phyloP scores from a whole-genome alignment of 306 rosid genomes.

The Corylus heterophylla region DNA sequence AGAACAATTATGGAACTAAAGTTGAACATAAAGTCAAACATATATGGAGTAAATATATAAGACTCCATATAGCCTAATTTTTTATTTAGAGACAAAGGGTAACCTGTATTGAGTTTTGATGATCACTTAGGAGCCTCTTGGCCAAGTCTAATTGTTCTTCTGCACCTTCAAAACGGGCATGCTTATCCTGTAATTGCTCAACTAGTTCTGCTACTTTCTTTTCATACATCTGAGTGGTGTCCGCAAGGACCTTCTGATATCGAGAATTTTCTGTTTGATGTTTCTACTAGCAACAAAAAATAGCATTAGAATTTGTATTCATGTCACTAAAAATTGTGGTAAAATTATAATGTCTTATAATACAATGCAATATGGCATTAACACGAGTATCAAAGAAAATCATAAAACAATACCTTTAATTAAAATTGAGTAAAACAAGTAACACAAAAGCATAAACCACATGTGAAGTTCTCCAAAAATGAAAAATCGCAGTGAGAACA shows the following conservation, averaged over 20 bases:
- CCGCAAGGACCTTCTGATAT: conserved; percentile 42
- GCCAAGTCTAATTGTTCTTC: conserved; percentile 48
- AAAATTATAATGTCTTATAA: not conserved
- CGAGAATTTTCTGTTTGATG: conserved; percentile 45
- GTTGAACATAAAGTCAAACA: not conserved
- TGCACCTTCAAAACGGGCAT: conserved; percentile 26
- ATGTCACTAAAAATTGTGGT: not conserved
- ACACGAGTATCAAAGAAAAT: not conserved
- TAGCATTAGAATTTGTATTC: conserved; percentile 5
- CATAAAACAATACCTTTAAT: not conserved
- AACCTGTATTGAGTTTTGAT: conserved; percentile 49
- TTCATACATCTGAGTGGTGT: conserved; percentile 51
- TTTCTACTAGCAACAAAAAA: conserved; percentile 33
- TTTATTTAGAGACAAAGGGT: conserved; percentile 1
- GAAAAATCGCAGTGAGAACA: not conserved
- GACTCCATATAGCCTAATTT: not conserved
- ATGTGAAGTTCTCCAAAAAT: not conserved
- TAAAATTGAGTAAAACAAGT: too few relatives aligned
- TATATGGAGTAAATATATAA: not conserved
- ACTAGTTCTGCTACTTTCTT: conserved; percentile 43
- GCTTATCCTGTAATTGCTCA: conserved; percentile 49
- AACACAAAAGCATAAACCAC: not conserved
- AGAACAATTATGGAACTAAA: not conserved
- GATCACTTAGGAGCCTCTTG: conserved; percentile 35
- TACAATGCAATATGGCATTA: not conserved